Base-by-base conservation (phyloP, 495 filamentous ascomycete genomes). In the Lophiostoma macrostomum region DNA sequence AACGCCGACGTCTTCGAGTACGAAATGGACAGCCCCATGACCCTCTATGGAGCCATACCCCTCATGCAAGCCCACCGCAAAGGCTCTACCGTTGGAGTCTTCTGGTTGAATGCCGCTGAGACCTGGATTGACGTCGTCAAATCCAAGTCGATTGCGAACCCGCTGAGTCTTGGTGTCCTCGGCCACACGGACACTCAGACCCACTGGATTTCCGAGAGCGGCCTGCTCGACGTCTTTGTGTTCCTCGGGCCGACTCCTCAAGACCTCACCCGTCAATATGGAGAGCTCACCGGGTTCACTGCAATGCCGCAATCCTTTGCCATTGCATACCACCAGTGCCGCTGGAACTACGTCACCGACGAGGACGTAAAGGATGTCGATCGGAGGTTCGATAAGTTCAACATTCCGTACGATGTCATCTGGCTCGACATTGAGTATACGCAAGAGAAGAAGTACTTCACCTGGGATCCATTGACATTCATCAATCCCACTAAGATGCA, bases 351-450 rank as follows among this genome's bases (percentile, higher is more conserved):
- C 66, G 81, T 95, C 56, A 94, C 88, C 1, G 91, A 96, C 60
- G 88, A 95, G 50, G 93, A 98, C 69, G 90, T 98, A 51, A 91
- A 86, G 67, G 88, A 96, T 66, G 90, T 98, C 42, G 91, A 97
- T 66, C 82, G 87, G 54, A 95, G 94, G 66, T 94, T 98, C 71
- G 90, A 95, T 73, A 94, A 91, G 67, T 80, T 85, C 68, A 80
- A 90, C 47, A 96, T 97, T 39, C 93, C 93, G 1, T 98, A 96
- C 68, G 93, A 98, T 72, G 88, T 96, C 38, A 97, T 98, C 56
- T 98, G 93, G 93, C 80, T 98, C 10, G 93, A 98, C 60, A 86
- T 98, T 64, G 93, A 97, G 68, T 97, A 96, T 67, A 90, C 90
- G 0, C 87, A 97, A 47, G 89, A 83, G 67, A 91, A 91, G 69